Evolutionary conservation across 2,329 filamentous ascomycete species (phyloP).

Genomic region (Juglanconis sp.): DNA sequence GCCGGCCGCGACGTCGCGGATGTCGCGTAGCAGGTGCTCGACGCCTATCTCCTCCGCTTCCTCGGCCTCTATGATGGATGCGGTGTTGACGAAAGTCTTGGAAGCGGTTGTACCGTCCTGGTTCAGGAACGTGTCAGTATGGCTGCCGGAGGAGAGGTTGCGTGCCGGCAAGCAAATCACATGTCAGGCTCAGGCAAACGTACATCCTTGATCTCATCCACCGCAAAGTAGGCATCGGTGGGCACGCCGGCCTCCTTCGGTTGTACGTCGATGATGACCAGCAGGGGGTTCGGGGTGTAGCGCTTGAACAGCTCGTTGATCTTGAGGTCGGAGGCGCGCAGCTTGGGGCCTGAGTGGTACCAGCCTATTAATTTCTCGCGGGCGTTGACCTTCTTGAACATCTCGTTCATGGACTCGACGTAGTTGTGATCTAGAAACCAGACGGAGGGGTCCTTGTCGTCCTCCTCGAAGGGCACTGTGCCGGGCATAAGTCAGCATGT

Average conservation of each 20-base stretch:
- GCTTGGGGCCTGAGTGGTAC: conserved; percentile 98
- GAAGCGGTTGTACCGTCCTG: conserved; percentile 95
- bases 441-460: conserved; percentile 96
- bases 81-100: conserved; percentile 97
- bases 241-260: conserved; percentile 97
- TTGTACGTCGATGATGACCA: conserved; percentile 98
- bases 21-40: conserved; percentile 94
- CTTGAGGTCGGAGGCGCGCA: conserved; percentile 92
- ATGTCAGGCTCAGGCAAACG: conserved; percentile 30
- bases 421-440: conserved; percentile 99
- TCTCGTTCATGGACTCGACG: conserved; percentile 98
- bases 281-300: conserved; percentile 92
- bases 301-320: conserved; percentile 99
- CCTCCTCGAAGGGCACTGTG: conserved; percentile 80
- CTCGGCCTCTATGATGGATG: conserved; percentile 96
- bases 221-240: conserved; percentile 97
- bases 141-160: not conserved
- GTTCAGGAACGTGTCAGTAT: conserved; percentile 13
- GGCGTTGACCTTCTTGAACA: conserved; percentile 99
- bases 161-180: not conserved
- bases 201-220: conserved; percentile 99
- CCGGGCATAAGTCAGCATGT: conserved; percentile 13
- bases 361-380: conserved; percentile 98
- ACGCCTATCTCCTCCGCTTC: conserved; percentile 99
- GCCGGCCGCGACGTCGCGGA: conserved; percentile 94